These are phyloP conservation scores for Candida suzukii DNA, from an alignment of 805 yeast genomes.

Conservation along the genomic window DNA sequence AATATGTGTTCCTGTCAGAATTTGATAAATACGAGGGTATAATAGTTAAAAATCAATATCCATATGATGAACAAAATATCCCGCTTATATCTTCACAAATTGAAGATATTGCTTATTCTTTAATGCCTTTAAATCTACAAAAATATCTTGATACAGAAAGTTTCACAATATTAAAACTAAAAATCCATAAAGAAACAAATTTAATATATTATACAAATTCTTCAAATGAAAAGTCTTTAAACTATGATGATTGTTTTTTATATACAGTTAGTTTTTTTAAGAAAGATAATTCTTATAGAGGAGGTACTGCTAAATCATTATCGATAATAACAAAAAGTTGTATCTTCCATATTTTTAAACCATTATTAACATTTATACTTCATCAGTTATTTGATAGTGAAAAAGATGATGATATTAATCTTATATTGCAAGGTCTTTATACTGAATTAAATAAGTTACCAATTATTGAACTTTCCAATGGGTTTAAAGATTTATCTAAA, in stretches of 20 bases:
- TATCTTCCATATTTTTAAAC: slow-evolving; percentile 41
- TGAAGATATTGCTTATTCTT: slow-evolving; percentile 13
- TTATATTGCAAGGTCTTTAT: slow-evolving; percentile 3
- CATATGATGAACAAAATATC: slow-evolving; percentile 32
- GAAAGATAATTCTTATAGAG: slow-evolving; percentile 26
- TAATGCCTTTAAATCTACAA: slow-evolving; percentile 32
- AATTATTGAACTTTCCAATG: neutral
- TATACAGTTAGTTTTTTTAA: slow-evolving; percentile 24
- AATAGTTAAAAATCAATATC: slow-evolving; percentile 52
- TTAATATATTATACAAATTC: slow-evolving; percentile 10
- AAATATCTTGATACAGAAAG: slow-evolving; percentile 43
- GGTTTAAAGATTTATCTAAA: slow-evolving; percentile 3
- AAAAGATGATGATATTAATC: neutral
- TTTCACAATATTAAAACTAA: slow-evolving; percentile 49
- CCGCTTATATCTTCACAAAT: slow-evolving; percentile 61
- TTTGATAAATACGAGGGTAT: slow-evolving; percentile 79
- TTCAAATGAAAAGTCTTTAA: slow-evolving; percentile 3
- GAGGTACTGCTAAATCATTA: slow-evolving; percentile 36
- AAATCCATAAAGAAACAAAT: slow-evolving; percentile 17
- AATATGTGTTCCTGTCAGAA: slow-evolving; percentile 53
- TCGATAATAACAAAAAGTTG: slow-evolving; percentile 38
- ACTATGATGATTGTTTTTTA: slow-evolving; percentile 14
- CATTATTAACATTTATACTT: slow-evolving; percentile 37
- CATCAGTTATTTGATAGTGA: slow-evolving; percentile 18
- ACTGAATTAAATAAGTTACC: slow-evolving; percentile 2